Evolutionary conservation across 139 green algal genomes (phyloP), one percentile per base, ranked within the genome.

Genomic region (Chlorella sp.): DNA sequence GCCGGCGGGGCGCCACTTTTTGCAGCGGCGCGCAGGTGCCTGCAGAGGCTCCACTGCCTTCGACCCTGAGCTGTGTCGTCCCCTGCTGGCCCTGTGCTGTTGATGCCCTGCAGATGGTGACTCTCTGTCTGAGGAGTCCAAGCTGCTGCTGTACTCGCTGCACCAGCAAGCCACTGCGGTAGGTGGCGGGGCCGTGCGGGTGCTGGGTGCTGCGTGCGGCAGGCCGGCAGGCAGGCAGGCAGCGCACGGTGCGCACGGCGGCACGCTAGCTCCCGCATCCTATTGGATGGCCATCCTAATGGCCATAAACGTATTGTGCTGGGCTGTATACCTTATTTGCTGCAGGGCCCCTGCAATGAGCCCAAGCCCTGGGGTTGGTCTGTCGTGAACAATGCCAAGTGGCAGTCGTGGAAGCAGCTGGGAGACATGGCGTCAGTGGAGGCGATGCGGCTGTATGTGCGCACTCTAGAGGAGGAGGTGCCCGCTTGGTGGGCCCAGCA

Each of bases 381-480:
- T 76, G 93, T 97, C 39, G 95, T 97, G 53, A 96, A 98, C 92
- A 93, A 91, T 61, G 96, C 97, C 2, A 99, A 99, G 90, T 97
- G 94, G 93, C 91, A 95, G 68, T 90, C 89, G 24, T 98, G 96
- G 95, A 96, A 92, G n/a, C 91, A 97, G 88, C 94, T 99, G 78
- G 96, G 96, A 2, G 92, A 96, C 75, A 98, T 99, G 96, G 73
- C 92, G 9, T 78, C 89, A 81, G 84, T 86, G 57, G 97, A 99
- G 90, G 97, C 97, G 7, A 99, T 99, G 97, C 92, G 97, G 2
- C 94, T 99, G 37, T 99, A 97, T 73, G 97, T 99, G 4, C 93
- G 94, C n/a, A 95, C 95, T 0, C 83, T 99, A 24, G 97, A 99
- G 36, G 95, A 97, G 79, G 96, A 98, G 73, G 81, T 93, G 37